These are phyloP conservation scores for Geranium incanum DNA, from an alignment of 441 rosid species.

Conservation along the genomic window DNA sequence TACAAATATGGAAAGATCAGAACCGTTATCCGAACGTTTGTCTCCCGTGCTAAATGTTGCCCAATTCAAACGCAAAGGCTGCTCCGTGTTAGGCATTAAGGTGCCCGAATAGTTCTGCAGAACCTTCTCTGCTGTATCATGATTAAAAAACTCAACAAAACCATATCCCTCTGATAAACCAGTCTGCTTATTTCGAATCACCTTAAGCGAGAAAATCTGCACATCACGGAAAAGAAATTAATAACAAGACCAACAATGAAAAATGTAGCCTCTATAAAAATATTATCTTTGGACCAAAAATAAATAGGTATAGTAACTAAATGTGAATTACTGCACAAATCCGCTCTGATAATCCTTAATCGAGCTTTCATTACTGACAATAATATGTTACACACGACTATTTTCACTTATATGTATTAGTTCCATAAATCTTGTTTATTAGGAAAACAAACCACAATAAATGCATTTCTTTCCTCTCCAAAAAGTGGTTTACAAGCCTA, in stretches of 20 bases:
- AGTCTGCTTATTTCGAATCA: constrained; percentile 80
- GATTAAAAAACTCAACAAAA: constrained; percentile 74
- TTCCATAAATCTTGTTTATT: neutral
- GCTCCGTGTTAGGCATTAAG: constrained; percentile 68
- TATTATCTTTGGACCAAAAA: neutral
- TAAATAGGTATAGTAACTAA: neutral
- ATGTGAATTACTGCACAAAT: neutral
- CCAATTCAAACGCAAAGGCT: constrained; percentile 86
- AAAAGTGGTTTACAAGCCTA: neutral
- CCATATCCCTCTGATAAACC: constrained; percentile 88
- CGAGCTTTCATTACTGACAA: neutral
- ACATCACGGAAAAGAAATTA: constrained; percentile 7
- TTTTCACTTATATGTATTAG: neutral
- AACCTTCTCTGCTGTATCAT: constrained; percentile 69
- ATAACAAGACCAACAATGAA: neutral
- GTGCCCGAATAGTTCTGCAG: constrained; percentile 51
- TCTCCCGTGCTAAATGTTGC: constrained; percentile 85
- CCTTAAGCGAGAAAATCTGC: constrained; percentile 75
- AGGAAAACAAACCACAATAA: neutral
- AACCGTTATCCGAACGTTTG: constrained; percentile 65
- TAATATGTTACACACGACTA: neutral
- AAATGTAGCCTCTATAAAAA: neutral
- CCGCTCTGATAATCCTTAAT: neutral
- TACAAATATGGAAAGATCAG: constrained; percentile 87
- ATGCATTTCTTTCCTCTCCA: constrained; percentile 7